phyloP scores from a whole-genome alignment of 2,329 filamentous ascomycete genomes.

The Boeremia lycopersici region DNA sequence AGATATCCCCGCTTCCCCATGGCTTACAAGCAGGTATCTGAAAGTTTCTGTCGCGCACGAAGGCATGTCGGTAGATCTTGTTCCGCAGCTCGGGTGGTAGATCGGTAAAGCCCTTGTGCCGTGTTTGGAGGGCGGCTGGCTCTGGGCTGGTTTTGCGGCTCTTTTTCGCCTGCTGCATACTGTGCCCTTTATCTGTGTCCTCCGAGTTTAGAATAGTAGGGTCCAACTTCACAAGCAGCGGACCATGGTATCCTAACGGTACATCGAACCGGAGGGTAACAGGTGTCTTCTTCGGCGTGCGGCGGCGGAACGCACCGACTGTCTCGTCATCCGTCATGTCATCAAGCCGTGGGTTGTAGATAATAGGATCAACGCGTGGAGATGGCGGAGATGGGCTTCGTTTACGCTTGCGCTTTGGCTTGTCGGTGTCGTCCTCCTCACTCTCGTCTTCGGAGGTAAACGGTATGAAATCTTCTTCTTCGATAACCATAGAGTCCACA shows the following conservation, averaged over 20 bases:
- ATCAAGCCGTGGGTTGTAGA: slow-evolving; percentile 37
- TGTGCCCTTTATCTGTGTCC: slow-evolving; percentile 16
- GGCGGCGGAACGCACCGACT: slow-evolving; percentile 22
- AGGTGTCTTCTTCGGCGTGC: slow-evolving; percentile 27
- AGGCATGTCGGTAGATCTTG: slow-evolving; percentile 53
- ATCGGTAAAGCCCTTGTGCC: slow-evolving; percentile 31
- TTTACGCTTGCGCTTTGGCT: slow-evolving; percentile 41
- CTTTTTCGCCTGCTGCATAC: slow-evolving; percentile 26
- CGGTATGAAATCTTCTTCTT: slow-evolving; percentile 39
- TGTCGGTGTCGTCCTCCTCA: slow-evolving; percentile 32
- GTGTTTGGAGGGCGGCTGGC: background rate
- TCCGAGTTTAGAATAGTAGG: slow-evolving; percentile 25
- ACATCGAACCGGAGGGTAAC: slow-evolving; percentile 55
- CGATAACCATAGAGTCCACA: slow-evolving; percentile 48
- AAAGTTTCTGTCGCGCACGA: slow-evolving; percentile 45
- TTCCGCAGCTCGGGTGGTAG: slow-evolving; percentile 54
- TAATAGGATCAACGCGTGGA: slow-evolving; percentile 43
- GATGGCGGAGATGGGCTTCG: slow-evolving; percentile 44
- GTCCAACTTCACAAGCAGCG: slow-evolving; percentile 52
- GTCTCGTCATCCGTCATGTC: slow-evolving; percentile 38
- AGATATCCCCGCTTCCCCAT: slow-evolving; percentile 43
- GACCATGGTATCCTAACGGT: slow-evolving; percentile 53
- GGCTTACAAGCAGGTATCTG: slow-evolving; percentile 37
- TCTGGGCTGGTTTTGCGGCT: background rate
- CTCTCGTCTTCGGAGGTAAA: slow-evolving; percentile 35